Evolutionary conservation across 208 protist species (phyloP).

Genomic region (Acanthamoeba royreba): DNA sequence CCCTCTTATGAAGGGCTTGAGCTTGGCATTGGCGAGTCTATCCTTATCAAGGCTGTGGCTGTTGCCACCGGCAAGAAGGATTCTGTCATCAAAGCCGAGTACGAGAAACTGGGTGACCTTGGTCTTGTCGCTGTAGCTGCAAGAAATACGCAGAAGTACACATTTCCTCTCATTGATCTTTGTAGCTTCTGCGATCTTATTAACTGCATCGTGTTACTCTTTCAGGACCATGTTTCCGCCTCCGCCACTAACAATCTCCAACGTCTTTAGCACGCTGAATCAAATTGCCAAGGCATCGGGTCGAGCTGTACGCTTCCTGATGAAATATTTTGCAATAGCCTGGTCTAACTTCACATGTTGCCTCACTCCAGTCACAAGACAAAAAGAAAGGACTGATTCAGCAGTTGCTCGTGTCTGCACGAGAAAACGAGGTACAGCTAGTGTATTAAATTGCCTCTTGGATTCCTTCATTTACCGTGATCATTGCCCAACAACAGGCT

Average conservation of each 20-base stretch:
- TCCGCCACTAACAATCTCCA: slow-evolving; percentile 86
- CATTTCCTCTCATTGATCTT: too few species aligned
- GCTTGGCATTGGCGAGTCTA: slow-evolving; percentile 95
- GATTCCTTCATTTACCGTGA: too few species aligned
- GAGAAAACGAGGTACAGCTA: too few species aligned
- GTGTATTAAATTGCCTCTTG: too few species aligned
- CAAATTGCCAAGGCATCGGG: slow-evolving; percentile 90
- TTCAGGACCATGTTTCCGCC: slow-evolving; percentile 90
- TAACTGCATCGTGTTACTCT: too few species aligned
- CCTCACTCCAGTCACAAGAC: slow-evolving; percentile 44
- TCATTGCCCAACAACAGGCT: too few species aligned
- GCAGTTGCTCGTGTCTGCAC: slow-evolving; percentile 86
- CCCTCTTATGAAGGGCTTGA: slow-evolving; percentile 95
- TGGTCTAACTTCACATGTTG: background rate
- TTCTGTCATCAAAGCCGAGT: background rate
- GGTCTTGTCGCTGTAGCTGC: background rate
- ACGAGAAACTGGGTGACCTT: too few species aligned
- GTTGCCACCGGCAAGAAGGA: slow-evolving; percentile 90
- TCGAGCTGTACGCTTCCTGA: slow-evolving; percentile 74
- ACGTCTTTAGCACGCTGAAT: slow-evolving; percentile 88
- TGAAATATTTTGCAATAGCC: background rate
- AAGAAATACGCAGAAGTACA: background rate
- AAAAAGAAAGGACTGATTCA: slow-evolving; percentile 92
- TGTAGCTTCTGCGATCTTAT: too few species aligned
- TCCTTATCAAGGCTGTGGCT: slow-evolving; percentile 93